phyloP scores from a whole-genome alignment of 176 grass and related monocot species.

The Elymus sibiricus region DNA sequence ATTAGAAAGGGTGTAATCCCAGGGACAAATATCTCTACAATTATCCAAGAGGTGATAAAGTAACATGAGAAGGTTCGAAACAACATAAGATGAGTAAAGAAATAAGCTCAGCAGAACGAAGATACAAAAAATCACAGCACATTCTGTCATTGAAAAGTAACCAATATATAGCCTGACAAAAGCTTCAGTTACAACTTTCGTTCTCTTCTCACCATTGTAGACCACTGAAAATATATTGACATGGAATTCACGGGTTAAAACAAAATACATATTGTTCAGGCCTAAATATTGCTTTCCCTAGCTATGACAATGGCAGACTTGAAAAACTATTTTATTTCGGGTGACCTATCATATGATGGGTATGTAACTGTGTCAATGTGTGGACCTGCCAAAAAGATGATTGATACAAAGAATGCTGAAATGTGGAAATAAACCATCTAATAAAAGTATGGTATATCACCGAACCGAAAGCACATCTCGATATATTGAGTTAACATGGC shows the following conservation, averaged over 20 bases:
- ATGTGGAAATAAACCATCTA: background rate
- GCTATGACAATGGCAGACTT: background rate
- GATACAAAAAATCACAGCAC: too few species aligned
- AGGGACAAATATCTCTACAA: constrained; percentile 16
- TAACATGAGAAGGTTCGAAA: background rate
- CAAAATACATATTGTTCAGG: background rate
- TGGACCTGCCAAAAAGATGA: constrained; percentile 41
- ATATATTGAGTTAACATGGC: too few species aligned
- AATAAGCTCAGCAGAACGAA: too few species aligned
- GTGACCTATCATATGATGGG: too few species aligned
- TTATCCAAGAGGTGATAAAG: background rate
- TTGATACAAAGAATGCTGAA: background rate
- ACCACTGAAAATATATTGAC: constrained; percentile 40
- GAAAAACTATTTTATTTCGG: background rate
- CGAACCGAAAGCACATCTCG: background rate
- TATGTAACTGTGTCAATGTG: background rate
- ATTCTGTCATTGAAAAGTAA: constrained; percentile 12
- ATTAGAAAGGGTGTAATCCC: constrained; percentile 62
- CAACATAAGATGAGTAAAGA: too few species aligned
- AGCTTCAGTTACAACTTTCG: constrained; percentile 64
- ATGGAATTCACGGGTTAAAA: background rate
- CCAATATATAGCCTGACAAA: constrained; percentile 67
- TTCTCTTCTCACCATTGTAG: constrained; percentile 80
- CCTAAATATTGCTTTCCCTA: background rate
- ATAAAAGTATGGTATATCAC: too few species aligned